Conservation (phyloP, 208 protist genomes). For the Crithidia mellificae region DNA sequence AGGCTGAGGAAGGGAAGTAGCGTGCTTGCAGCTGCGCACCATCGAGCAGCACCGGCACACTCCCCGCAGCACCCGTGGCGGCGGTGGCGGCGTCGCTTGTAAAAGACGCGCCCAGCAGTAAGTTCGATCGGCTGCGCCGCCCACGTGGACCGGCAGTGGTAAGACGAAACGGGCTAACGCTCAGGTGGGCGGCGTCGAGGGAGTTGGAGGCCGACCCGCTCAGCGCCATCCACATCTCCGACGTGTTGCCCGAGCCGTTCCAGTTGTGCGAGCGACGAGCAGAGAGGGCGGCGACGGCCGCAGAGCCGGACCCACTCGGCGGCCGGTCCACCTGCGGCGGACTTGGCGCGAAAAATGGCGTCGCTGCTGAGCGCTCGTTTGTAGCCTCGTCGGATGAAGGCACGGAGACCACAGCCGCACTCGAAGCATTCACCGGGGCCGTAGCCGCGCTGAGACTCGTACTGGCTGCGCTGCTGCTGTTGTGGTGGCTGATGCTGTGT, state of each 20-base stretch:
- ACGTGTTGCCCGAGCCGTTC: constrained; percentile 7
- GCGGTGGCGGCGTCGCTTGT: background rate
- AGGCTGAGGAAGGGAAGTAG: background rate
- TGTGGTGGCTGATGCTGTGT: background rate
- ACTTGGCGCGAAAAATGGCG: background rate
- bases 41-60: constrained; percentile 7
- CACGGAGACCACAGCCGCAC: no score
- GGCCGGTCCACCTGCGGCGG: background rate
- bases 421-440: no score
- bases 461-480: no score
- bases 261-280: constrained; percentile 4
- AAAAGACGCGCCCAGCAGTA: background rate
- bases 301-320: background rate
- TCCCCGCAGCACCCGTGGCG: background rate
- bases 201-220: constrained; percentile 6
- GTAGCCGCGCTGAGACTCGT: no score
- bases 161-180: background rate
- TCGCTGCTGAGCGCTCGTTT: no score
- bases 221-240: background rate
- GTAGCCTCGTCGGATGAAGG: no score
- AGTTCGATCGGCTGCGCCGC: background rate
- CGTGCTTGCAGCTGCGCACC: background rate
- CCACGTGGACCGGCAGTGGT: background rate
- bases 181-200: background rate
- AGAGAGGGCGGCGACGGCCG: background rate